Evolutionary conservation across 1,139 yeast genomes (phyloP).

Genomic region (Diutina pseudorugosa): DNA sequence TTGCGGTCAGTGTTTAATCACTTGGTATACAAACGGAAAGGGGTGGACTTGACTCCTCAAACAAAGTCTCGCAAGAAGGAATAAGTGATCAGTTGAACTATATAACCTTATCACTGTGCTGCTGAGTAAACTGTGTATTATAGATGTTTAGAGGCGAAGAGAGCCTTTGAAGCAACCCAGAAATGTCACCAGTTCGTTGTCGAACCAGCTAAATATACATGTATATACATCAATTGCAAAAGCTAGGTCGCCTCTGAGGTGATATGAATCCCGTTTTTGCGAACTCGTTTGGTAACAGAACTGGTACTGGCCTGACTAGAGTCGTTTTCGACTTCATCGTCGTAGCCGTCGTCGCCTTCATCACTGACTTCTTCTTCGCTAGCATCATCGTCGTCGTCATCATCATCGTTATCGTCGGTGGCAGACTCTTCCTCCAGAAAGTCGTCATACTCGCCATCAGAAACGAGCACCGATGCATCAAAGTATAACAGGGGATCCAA

Average conservation of each 20-base stretch:
- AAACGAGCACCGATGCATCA: slow-evolving; percentile 45
- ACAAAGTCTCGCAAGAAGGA: not conserved
- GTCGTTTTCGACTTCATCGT: not conserved
- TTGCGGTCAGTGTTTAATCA: slow-evolving; percentile 1
- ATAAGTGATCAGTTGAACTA: not conserved
- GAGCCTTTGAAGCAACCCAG: not conserved
- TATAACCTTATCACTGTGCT: too few relatives aligned
- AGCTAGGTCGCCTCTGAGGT: not conserved
- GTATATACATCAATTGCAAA: slow-evolving; percentile 3
- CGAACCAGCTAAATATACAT: not conserved
- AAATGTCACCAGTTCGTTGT: not conserved
- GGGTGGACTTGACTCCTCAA: not conserved
- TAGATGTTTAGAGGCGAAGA: not conserved
- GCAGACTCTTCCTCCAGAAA: not conserved
- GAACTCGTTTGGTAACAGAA: not conserved
- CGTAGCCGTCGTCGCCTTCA: not conserved
- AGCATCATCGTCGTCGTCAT: not conserved
- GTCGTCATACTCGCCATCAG: slow-evolving; percentile 3
- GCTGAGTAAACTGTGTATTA: not conserved
- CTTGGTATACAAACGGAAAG: not conserved
- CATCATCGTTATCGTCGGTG: not conserved
- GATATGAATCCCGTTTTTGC: slow-evolving; percentile 2
- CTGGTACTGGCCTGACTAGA: not conserved
- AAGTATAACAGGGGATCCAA: slow-evolving; percentile 80
- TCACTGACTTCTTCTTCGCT: not conserved